Evolutionary conservation across 2,329 filamentous ascomycete species (phyloP), one percentile per base, ranked within the genome.

Genomic region (Cytospora piceicola): DNA sequence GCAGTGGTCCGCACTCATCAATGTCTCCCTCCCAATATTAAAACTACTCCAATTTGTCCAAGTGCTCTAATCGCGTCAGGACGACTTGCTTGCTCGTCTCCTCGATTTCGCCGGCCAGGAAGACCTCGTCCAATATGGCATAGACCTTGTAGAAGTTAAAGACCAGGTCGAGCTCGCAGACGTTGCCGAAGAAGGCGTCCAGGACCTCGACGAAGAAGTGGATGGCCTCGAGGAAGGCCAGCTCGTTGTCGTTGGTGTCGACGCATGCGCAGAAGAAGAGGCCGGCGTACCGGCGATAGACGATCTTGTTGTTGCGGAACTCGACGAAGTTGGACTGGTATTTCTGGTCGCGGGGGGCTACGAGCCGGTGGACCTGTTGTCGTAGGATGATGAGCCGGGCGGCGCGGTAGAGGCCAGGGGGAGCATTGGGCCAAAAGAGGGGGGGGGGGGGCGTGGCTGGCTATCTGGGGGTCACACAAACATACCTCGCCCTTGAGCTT

Each of bases 251-350:
- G 78, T 97, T 98, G 60, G 94, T 96, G 80, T 99, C 95, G 76
- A 99, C 95, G 79, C 95, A 98, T 62, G 94, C 96, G 83, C 95
- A 99, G 83, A 99, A 99, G 87, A 99, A 99, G 66, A 99, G 88
- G 0, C 95, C 95, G 0, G 95, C 95, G 80, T 99, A 99, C 69
- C 95, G 91, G 54, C 96, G 90, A 82, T 99, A 99, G 62, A 99
- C 93, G 73, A 99, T 91, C 82, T 97, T 98, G 77, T 94, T 93
- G 80, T 93, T 92, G 71, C 92, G 91, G 82, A 91, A 90, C 81
- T 99, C 95, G 84, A 99, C 95, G 75, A 99, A 99, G 82, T 99
- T 99, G 81, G 93, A 97, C 78, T 99, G 95, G 83, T 99, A 97
- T 77, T 99, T 99, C 77, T 99, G 95, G 80, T 99, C 95, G 75